Conservation (phyloP, 2,329 filamentous ascomycete genomes). For the Samsoniella hepiali region DNA sequence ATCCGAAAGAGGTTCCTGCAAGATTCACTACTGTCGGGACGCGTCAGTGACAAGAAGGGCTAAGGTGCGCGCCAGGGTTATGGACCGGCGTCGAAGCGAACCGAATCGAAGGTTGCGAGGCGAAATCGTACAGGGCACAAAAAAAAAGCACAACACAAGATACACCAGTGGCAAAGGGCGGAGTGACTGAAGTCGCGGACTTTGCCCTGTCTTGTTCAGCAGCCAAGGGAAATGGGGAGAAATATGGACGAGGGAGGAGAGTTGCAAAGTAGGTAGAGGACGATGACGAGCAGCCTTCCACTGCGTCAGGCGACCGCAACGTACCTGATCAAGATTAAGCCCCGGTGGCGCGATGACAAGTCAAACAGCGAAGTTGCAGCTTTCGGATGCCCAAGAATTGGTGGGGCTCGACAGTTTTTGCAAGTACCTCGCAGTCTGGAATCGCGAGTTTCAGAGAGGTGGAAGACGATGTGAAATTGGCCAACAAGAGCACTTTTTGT, state of each 20-base stretch:
- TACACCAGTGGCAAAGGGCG: neutral
- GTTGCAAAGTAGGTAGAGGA: neutral
- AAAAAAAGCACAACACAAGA: neutral
- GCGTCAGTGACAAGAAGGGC: neutral
- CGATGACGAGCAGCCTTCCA: neutral
- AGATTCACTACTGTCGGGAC: neutral
- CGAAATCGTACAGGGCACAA: neutral
- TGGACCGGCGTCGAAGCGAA: neutral
- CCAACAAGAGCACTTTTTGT: too few species aligned
- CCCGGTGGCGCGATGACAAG: neutral
- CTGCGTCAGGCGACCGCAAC: neutral
- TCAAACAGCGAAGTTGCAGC: neutral
- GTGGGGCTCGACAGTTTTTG: slow-evolving; percentile 5
- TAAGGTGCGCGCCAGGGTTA: neutral
- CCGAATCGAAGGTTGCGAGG: neutral
- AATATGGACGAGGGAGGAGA: neutral
- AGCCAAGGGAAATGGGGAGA: neutral
- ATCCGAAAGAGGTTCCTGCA: neutral
- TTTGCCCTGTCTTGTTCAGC: neutral
- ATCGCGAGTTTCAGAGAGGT: neutral
- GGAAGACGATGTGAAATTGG: neutral
- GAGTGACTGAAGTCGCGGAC: neutral
- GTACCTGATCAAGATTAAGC: slow-evolving; percentile 10
- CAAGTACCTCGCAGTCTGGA: neutral
- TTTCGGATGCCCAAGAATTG: neutral